Evolutionary conservation across 306 rosid genomes (phyloP).

Genomic region (Lagenaria siceraria): DNA sequence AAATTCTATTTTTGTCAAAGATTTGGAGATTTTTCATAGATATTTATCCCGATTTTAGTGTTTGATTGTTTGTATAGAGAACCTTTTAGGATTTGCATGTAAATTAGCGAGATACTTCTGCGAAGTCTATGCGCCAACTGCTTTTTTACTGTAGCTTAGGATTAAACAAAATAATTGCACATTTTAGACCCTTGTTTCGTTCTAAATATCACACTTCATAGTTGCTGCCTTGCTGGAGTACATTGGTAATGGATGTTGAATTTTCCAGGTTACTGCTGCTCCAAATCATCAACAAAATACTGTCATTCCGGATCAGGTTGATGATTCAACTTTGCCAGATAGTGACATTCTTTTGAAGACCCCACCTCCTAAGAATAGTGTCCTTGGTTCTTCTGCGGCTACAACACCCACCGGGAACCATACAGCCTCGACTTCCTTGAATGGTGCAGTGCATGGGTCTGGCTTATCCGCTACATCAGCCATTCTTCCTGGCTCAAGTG

Average conservation of each 20-base stretch:
- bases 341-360: constrained; percentile 54
- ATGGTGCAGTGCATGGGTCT: constrained; percentile 43
- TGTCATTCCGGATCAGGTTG: constrained; percentile 68
- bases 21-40: neutral
- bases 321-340: constrained; percentile 67
- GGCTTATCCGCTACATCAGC: constrained; percentile 29
- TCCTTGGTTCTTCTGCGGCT: constrained; percentile 37
- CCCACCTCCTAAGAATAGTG: constrained; percentile 65
- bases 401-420: constrained; percentile 56
- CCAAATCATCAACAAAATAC: constrained; percentile 28
- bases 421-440: constrained; percentile 34
- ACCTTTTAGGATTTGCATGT: neutral
- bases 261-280: constrained; percentile 20
- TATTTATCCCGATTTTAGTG: neutral
- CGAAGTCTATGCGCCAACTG: neutral
- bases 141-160: neutral
- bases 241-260: neutral
- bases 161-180: neutral
- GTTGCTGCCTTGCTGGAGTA: neutral
- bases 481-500: constrained; percentile 39
- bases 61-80: neutral
- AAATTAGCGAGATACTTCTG: neutral
- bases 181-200: constrained; percentile 14
- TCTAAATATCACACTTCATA: neutral
- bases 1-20: neutral